phyloP scores from a whole-genome alignment of 495 filamentous ascomycete species.

The Penicillium soppii region DNA sequence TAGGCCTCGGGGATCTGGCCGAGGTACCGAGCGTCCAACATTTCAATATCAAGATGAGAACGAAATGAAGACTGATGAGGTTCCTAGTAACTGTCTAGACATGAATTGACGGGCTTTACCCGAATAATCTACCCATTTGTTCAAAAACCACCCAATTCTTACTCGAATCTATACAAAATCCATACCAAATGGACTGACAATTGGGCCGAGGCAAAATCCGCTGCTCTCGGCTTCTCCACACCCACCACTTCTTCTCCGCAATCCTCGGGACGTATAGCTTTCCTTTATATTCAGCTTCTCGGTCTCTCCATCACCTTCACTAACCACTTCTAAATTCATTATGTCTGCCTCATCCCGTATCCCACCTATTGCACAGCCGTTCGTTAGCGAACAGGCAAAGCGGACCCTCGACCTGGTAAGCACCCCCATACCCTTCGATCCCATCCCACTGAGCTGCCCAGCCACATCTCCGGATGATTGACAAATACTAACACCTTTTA shows the following conservation, averaged over 20 bases:
- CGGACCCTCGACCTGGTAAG: slow-evolving; percentile 66
- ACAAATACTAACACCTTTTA: slow-evolving; percentile 32
- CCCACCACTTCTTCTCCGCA: slow-evolving; percentile 24
- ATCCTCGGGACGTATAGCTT: slow-evolving; percentile 2
- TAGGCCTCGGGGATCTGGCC: neutral
- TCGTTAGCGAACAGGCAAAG: slow-evolving; percentile 79
- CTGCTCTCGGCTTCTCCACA: slow-evolving; percentile 29
- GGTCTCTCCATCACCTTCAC: slow-evolving; percentile 1
- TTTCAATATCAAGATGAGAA: neutral
- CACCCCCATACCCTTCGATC: slow-evolving; percentile 1
- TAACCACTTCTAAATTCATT: slow-evolving; percentile 1
- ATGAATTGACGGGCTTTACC: too few species aligned
- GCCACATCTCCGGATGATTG: neutral
- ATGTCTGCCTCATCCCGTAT: slow-evolving; percentile 66
- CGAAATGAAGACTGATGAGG: too few species aligned
- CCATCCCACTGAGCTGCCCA: slow-evolving; percentile 7
- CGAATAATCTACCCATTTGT: too few species aligned
- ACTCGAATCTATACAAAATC: too few species aligned
- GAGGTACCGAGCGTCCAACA: neutral
- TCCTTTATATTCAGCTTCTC: slow-evolving; percentile 17
- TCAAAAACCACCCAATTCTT: too few species aligned
- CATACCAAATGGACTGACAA: neutral
- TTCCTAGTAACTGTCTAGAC: too few species aligned
- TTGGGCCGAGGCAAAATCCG: slow-evolving; percentile 30
- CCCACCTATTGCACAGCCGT: slow-evolving; percentile 62